These are phyloP conservation scores for Picea engelmannii DNA, from an alignment of 83 land plant genomes.

Conservation along the genomic window DNA sequence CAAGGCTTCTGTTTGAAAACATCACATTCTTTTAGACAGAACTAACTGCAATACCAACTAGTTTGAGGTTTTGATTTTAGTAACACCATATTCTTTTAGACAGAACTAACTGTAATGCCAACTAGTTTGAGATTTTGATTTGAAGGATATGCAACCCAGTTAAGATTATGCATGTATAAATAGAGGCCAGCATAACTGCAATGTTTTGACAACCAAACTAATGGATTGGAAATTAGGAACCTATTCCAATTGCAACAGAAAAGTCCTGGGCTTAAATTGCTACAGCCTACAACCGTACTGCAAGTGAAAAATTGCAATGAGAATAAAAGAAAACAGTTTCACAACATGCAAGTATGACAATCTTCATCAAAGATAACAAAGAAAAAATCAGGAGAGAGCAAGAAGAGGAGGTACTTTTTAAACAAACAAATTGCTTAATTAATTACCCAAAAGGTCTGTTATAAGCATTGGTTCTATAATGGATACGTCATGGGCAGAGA, in stretches of 20 bases:
- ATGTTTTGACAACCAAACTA: neutral
- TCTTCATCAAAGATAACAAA: neutral
- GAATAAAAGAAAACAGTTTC: neutral
- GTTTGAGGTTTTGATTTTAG: too few species aligned
- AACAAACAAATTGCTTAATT: conserved; percentile 1
- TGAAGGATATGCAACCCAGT: too few species aligned
- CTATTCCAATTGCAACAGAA: neutral
- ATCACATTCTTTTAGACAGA: too few species aligned
- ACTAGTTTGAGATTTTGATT: too few species aligned
- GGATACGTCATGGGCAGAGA: neutral
- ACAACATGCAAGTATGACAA: neutral
- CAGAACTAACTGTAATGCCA: too few species aligned
- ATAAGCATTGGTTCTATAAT: neutral
- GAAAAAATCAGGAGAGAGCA: neutral
- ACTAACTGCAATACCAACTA: too few species aligned
- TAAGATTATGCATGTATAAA: neutral
- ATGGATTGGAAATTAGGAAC: neutral
- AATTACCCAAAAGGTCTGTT: too few species aligned
- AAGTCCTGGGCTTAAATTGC: neutral
- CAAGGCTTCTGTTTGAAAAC: too few species aligned
- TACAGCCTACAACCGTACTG: neutral
- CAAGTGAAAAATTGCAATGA: too few species aligned
- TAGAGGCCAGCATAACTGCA: neutral
- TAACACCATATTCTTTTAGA: too few species aligned
- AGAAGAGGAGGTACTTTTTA: neutral